phyloP scores from a whole-genome alignment of 2,329 filamentous ascomycete species.

The Trichoderma atroviride region DNA sequence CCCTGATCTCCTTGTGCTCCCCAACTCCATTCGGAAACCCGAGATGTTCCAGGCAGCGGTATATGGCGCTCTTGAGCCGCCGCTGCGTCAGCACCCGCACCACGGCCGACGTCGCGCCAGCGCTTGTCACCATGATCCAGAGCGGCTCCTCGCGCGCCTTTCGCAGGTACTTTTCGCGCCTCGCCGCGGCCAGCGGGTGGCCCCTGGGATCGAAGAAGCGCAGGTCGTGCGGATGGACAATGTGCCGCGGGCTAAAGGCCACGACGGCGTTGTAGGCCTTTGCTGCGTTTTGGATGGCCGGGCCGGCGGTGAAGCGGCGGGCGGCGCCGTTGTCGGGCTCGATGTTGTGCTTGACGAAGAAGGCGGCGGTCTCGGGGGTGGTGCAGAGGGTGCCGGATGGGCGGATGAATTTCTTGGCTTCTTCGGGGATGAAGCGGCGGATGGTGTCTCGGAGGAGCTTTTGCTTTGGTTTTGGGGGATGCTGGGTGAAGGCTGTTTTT shows the following conservation, averaged over 20 bases:
- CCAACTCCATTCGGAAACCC: slow-evolving; percentile 31
- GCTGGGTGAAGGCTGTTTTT: too few species aligned
- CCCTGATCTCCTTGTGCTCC: slow-evolving; percentile 29
- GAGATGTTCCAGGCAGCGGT: slow-evolving; percentile 34
- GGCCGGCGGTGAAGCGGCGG: slow-evolving; percentile 22
- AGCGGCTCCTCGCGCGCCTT: slow-evolving; percentile 37
- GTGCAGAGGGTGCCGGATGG: slow-evolving; percentile 35
- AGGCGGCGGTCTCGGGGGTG: slow-evolving; percentile 35
- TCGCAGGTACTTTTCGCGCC: slow-evolving; percentile 36
- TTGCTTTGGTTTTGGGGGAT: not conserved
- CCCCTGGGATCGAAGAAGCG: slow-evolving; percentile 39
- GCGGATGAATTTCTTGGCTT: slow-evolving; percentile 31
- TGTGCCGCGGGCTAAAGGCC: slow-evolving; percentile 36
- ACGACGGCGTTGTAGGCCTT: slow-evolving; percentile 33
- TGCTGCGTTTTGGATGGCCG: slow-evolving; percentile 26
- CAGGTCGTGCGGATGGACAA: slow-evolving; percentile 40
- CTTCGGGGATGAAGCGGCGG: slow-evolving; percentile 31
- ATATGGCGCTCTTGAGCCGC: slow-evolving; percentile 36
- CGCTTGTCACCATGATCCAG: slow-evolving; percentile 38
- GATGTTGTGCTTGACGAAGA: slow-evolving; percentile 34
- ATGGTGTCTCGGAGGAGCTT: slow-evolving; percentile 4
- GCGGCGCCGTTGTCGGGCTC: slow-evolving; percentile 34
- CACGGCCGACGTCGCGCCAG: slow-evolving; percentile 28
- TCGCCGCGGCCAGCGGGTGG: slow-evolving; percentile 37
- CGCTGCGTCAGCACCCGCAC: slow-evolving; percentile 35